phyloP scores from a whole-genome alignment of 768 basidiomycete species.

The Rhodotorula sphaerocarpa region DNA sequence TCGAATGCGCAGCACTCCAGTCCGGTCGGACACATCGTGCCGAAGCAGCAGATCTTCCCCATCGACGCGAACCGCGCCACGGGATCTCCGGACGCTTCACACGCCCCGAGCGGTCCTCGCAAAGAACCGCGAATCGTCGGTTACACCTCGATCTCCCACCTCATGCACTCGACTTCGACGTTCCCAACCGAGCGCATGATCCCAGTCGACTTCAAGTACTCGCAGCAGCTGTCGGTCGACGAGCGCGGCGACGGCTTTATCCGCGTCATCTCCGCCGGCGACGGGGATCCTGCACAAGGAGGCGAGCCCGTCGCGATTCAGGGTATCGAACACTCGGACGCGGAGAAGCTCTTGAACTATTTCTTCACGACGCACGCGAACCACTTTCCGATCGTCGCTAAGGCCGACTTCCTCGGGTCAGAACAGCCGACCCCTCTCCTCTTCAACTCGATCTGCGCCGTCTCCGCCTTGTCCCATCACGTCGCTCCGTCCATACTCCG shows the following conservation, averaged over 20 bases:
- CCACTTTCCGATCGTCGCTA: conserved; percentile 79
- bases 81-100: conserved; percentile 41
- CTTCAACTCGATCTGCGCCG: conserved; percentile 86
- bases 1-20: not conserved
- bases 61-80: conserved; percentile 2
- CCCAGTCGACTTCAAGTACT: conserved; percentile 66
- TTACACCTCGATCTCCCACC: conserved; percentile 74
- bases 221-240: conserved; percentile 79
- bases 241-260: conserved; percentile 81
- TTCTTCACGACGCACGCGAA: conserved; percentile 74
- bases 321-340: conserved; percentile 62
- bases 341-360: conserved; percentile 81
- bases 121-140: conserved; percentile 54
- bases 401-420: conserved; percentile 73
- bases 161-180: conserved; percentile 80
- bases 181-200: conserved; percentile 74
- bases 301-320: conserved; percentile 26
- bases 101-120: conserved; percentile 2
- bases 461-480: conserved; percentile 72
- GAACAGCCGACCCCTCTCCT: conserved; percentile 64
- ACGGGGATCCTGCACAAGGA: conserved; percentile 14
- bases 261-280: conserved; percentile 51
- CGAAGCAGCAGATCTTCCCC: conserved; percentile 10
- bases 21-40: not conserved
- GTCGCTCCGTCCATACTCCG: conserved; percentile 81